phyloP scores from a whole-genome alignment of 192 early-diverging fungal genomes.

The Linderina pennispora region DNA sequence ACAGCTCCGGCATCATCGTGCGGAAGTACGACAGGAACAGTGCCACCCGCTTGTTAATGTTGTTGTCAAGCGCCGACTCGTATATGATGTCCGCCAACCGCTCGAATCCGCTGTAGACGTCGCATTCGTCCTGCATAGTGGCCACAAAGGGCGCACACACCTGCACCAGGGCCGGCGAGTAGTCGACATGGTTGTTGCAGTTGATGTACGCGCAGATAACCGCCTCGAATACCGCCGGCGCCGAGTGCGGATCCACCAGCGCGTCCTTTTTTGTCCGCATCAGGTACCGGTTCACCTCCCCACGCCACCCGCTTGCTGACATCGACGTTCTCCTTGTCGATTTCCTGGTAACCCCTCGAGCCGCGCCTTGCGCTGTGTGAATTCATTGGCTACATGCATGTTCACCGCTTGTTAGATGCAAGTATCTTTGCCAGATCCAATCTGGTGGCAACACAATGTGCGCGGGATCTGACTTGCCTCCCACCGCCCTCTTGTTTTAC shows the following conservation, averaged over 20 bases:
- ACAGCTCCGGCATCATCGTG: slow-evolving; percentile 78
- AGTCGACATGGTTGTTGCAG: slow-evolving; percentile 69
- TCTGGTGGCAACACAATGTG: no score
- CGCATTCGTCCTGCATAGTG: slow-evolving; percentile 63
- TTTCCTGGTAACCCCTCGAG: slow-evolving; percentile 57
- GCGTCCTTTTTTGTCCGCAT: slow-evolving; percentile 30
- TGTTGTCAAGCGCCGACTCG: slow-evolving; percentile 56
- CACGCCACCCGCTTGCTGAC: slow-evolving; percentile 68
- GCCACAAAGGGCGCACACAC: slow-evolving; percentile 81
- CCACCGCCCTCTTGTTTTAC: no score
- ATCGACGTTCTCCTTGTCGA: slow-evolving; percentile 59
- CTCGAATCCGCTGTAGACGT: slow-evolving; percentile 80
- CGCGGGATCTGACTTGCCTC: no score
- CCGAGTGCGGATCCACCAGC: slow-evolving; percentile 34
- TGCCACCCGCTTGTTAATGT: slow-evolving; percentile 72
- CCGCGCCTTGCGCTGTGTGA: slow-evolving; percentile 54
- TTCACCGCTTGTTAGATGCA: no score
- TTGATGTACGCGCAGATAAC: slow-evolving; percentile 84
- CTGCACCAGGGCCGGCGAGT: slow-evolving; percentile 65
- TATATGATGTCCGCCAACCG: slow-evolving; percentile 66
- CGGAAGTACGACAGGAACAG: slow-evolving; percentile 83
- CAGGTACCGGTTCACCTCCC: slow-evolving; percentile 65
- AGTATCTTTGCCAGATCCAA: no score
- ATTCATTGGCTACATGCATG: slow-evolving; percentile 61
- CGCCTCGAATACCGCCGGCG: slow-evolving; percentile 66